Evolutionary conservation across 257 asterid genomes (phyloP), one percentile per base, ranked within the genome.

Genomic region (Thymus quinquecostatus): DNA sequence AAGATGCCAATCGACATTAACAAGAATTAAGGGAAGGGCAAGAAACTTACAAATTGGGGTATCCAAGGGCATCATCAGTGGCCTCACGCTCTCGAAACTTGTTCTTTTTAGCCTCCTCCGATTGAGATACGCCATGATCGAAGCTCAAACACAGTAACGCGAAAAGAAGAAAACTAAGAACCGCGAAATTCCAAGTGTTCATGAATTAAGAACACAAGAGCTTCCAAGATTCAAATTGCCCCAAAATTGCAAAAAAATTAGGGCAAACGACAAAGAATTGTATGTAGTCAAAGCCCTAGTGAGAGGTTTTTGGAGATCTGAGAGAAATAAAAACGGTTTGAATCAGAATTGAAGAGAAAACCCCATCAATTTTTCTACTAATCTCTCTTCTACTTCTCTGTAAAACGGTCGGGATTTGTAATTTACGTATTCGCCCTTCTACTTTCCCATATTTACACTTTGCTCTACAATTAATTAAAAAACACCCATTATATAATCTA

Each of bases 41-140:
- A 43, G 21, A 41, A 44, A 71, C 96, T 72, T 82, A 95, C 99
- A 89, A 79, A 86, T 88, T 86, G 75, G 98, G 98, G 73, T 86
- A 89, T 73, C 96, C 96, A 53, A 87, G 84, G 75, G 96, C 81
- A 70, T 95, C 99, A 81, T 95, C 99, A 61, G 87, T 81, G 56
- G 98, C 98, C 86, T 89, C 90, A 41, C 99, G 98, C 77, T 90
- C 91, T 28, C 97, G 92, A 79, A 95, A 95, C 81, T 88, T 92
- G 80, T 92, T 94, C 74, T 75, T 85, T 68, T 75, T 78, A 34
- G 78, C 68, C 74, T 89, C 89, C 81, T 88, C 98, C 76, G 88
- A 82, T 69, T 86, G 85, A 68, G 92, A 71, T 70, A 64, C 75
- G 74, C 81, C 87, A 79, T 84, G 77, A 78, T 88, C 82, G 83